Base-by-base conservation (phyloP, 2,329 filamentous ascomycete genomes). In the Fulvia fulva region DNA sequence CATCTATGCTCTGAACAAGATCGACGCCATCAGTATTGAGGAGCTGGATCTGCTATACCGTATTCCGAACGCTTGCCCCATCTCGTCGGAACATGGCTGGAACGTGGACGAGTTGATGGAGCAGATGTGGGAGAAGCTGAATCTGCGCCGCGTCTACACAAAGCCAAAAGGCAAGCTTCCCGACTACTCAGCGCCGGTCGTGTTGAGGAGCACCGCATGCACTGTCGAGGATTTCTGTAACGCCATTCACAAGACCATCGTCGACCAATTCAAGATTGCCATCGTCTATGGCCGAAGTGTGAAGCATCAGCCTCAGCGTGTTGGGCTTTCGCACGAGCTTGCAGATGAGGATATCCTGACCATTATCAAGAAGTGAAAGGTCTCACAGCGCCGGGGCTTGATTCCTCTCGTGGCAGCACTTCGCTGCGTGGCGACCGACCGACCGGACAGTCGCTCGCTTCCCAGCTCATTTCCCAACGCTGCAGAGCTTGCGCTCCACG, bases 181-280 rank as follows among this genome's bases (percentile, higher is more conserved):
- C 16, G 94, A 99, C 76, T 99, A 99, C 77, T 86, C 87, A 58
- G 81, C 89, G 53, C 94, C 94, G 52, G 94, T 99, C 37, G 94
- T 99, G 68, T 80, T 99, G 65, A 87, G 90, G 69, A 84, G 88
- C 64, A 86, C 82, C 53, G 87, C 87, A 66, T 95, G 89, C 75
- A 97, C 92, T 1, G 87, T 99, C 46, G 94, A 99, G 77, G 94
- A 97, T 73, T 99, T 99, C 76, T 99, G 94, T 78, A 96, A 97
- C 78, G 84, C 90, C 66, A 99, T 99, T 73, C 94, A 99, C 78
- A 91, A 94, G 74, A 95, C 86, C 57, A 97, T 99, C 73, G 83
- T 94, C 57, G 94, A 99, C 68, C 88, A 96, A 68, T 99, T 99
- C 82, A 95, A 93, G 77, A 85, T 87, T 61, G 94, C 94, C 55